Evolutionary conservation across 169 alveolate species (phyloP).

Genomic region (Amoebophrya sp.): DNA sequence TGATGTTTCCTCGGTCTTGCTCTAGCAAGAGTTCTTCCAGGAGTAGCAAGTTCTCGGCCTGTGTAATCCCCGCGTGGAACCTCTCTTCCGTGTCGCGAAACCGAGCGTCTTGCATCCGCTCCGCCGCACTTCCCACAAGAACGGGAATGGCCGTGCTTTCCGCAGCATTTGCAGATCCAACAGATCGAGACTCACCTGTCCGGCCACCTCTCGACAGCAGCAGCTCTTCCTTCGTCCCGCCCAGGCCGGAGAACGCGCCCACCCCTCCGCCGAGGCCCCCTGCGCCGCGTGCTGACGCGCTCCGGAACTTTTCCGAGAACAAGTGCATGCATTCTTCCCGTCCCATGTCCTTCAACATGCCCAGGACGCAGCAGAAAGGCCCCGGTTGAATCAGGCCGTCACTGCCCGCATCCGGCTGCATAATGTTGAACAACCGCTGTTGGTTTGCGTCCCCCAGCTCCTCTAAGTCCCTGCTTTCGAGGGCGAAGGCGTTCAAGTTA

Average conservation of each 20-base stretch:
- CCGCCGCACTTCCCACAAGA: neutral
- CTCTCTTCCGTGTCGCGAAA: neutral
- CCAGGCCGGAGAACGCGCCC: too few relatives aligned
- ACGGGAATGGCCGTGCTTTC: neutral
- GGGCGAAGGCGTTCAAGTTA: neutral
- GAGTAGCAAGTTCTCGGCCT: neutral
- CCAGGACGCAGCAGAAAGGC: neutral
- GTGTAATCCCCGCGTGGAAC: neutral
- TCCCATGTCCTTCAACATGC: neutral
- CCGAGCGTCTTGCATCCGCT: neutral
- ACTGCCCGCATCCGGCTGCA: neutral
- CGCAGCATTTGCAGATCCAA: neutral
- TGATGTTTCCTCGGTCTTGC: neutral
- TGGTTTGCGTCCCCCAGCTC: neutral
- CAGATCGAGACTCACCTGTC: neutral
- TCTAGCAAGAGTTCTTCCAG: neutral
- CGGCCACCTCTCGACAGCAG: neutral
- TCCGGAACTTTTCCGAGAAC: neutral
- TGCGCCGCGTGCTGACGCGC: too few relatives aligned
- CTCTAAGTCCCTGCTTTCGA: neutral
- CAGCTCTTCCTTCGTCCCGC: neutral
- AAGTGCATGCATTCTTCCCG: neutral
- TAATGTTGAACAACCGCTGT: neutral
- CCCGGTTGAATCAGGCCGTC: neutral
- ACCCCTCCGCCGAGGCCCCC: too few relatives aligned